phyloP scores from a whole-genome alignment of 148 eudicot genomes.

The Chenopodium album region DNA sequence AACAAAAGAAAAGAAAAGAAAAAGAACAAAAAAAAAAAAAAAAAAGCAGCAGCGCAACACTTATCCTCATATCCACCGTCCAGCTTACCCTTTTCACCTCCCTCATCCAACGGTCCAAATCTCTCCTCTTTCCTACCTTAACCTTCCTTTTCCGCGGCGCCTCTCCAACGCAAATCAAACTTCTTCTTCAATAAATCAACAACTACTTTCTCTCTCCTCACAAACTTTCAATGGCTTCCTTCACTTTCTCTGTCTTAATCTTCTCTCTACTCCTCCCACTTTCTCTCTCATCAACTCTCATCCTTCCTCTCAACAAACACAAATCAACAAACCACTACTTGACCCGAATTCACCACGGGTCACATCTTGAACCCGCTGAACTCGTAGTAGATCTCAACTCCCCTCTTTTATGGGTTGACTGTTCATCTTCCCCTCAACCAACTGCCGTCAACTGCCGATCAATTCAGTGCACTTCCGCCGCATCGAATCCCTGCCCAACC shows the following conservation, averaged over 20 bases:
- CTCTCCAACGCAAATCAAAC: conserved; percentile 15
- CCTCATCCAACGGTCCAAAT: conserved; percentile 1
- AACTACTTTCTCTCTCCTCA: not conserved
- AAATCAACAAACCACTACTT: conserved; percentile 36
- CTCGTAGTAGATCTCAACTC: conserved; percentile 56
- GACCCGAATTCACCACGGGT: conserved; percentile 29
- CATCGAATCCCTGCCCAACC: not conserved
- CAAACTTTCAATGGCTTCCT: not conserved
- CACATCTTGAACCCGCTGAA: conserved; percentile 13
- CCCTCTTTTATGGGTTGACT: conserved; percentile 36
- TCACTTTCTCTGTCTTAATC: not conserved
- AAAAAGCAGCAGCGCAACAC: not conserved
- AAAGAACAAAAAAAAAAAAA: not conserved
- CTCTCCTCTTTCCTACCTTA: not conserved
- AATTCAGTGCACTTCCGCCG: conserved; percentile 47
- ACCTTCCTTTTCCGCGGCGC: conserved; percentile 25
- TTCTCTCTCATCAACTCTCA: conserved; percentile 27
- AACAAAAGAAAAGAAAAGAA: not conserved
- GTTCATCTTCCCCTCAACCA: conserved; percentile 18
- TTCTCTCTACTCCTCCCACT: not conserved
- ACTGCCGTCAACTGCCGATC: conserved; percentile 37
- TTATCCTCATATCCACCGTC: conserved; percentile 20
- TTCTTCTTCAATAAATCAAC: not conserved
- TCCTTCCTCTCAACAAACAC: conserved; percentile 46
- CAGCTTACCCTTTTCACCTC: not conserved